Percentiles rank a stretch among this genome's conserved stretches.
phyloP scores from a whole-genome alignment of 2,329 filamentous ascomycete species.

The Fusarium secorum region DNA sequence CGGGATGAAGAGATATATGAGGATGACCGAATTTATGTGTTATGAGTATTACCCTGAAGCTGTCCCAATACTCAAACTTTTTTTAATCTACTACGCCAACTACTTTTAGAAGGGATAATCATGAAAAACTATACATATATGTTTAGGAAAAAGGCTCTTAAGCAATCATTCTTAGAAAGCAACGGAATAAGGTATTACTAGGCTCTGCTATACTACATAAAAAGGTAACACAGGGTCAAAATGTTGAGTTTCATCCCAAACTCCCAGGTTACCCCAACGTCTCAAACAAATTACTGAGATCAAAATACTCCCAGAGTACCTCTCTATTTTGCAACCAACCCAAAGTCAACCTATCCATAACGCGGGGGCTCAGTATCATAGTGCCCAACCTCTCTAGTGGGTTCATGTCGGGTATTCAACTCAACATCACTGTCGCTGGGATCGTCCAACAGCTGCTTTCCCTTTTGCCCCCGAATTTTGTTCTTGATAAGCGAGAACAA shows the following conservation, averaged over 20 bases:
- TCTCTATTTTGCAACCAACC: fast-evolving
- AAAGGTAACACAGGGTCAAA: fast-evolving
- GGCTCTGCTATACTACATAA: not conserved
- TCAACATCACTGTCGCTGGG: slow-evolving; percentile 28
- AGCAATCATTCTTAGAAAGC: fast-evolving
- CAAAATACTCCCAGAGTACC: not conserved
- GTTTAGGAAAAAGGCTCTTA: fast-evolving
- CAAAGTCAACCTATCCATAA: not conserved
- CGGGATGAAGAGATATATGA: fast-evolving
- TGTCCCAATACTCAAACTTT: not conserved
- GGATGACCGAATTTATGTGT: not conserved
- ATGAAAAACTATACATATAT: fast-evolving
- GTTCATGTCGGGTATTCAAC: slow-evolving; percentile 6
- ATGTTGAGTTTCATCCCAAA: fast-evolving
- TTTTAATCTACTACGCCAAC: not conserved
- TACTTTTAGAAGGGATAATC: fast-evolving
- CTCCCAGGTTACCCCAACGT: fast-evolving
- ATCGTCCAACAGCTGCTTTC: slow-evolving; percentile 23
- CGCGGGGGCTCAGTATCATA: not conserved
- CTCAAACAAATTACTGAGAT: fast-evolving
- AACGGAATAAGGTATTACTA: not conserved
- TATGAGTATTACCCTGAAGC: slow-evolving; percentile 15
- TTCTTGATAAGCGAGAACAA: slow-evolving; percentile 13
- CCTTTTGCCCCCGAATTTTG: not conserved
- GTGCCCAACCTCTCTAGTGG: not conserved